A percentile compares a stretch with the other conserved stretches of the same genome.
Conservation (phyloP, 306 rosid genomes). For the Crotalaria pallida region DNA sequence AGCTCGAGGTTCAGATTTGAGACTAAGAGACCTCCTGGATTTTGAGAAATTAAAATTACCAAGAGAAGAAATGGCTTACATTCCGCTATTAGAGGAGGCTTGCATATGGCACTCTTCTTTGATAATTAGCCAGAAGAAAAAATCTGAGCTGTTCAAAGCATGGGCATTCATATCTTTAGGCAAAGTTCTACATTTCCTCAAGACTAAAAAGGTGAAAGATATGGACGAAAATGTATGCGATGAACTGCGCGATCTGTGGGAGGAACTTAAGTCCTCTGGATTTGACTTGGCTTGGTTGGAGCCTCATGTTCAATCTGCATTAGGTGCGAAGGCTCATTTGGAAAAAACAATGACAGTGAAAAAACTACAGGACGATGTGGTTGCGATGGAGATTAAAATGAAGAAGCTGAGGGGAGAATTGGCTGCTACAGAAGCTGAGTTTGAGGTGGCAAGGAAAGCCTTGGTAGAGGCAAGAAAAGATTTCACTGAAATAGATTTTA, state of each 20-base stretch:
- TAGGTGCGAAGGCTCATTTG: neutral
- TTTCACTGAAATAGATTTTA: slow-evolving; percentile 20
- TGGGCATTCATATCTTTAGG: slow-evolving; percentile 36
- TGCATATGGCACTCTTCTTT: slow-evolving; percentile 33
- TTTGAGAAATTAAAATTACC: slow-evolving; percentile 18
- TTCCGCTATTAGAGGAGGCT: slow-evolving; percentile 29
- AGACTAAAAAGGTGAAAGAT: slow-evolving; percentile 21
- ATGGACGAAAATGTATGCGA: slow-evolving; percentile 26
- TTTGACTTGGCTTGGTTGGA: slow-evolving; percentile 30
- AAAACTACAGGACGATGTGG: neutral
- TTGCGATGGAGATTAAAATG: slow-evolving; percentile 14
- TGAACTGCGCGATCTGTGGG: slow-evolving; percentile 19
- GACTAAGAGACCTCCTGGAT: slow-evolving; percentile 27
- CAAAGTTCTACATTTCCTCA: slow-evolving; percentile 25
- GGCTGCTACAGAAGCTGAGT: slow-evolving; percentile 18
- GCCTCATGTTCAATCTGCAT: slow-evolving; percentile 34
- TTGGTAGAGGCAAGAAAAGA: slow-evolving; percentile 7
- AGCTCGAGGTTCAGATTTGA: slow-evolving; percentile 18
- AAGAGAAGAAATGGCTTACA: slow-evolving; percentile 8
- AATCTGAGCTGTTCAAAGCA: slow-evolving; percentile 3
- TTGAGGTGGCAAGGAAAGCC: slow-evolving; percentile 10
- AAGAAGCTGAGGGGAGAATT: slow-evolving; percentile 23
- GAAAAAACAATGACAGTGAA: neutral
- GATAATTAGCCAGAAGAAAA: slow-evolving; percentile 15
- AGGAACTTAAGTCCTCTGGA: slow-evolving; percentile 25